phyloP scores from a whole-genome alignment of 202 grass and related monocot genomes.

The Eragrostis tef region DNA sequence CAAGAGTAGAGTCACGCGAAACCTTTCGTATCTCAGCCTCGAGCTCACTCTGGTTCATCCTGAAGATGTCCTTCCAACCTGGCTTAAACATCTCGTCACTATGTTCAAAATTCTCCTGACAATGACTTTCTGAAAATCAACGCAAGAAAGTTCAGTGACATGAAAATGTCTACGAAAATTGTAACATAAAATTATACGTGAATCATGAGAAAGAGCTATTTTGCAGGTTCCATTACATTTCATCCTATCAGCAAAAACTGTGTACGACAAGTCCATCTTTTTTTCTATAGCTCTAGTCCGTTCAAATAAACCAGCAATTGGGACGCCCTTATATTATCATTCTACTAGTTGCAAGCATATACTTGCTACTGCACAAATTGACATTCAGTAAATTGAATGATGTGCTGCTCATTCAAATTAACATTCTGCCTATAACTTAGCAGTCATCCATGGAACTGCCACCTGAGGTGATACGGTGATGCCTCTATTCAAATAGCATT shows the following conservation, averaged over 20 bases:
- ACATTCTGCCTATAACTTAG: background rate
- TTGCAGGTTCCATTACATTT: background rate
- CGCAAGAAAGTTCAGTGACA: background rate
- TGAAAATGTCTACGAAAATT: background rate
- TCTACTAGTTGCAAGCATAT: conserved; percentile 1
- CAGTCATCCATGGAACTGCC: background rate
- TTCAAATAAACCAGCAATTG: background rate
- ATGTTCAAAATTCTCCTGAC: conserved; percentile 68
- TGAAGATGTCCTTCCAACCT: conserved; percentile 98
- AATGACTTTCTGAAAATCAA: conserved; percentile 50
- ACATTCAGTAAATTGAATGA: conserved; percentile 11
- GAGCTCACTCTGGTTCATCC: conserved; percentile 93
- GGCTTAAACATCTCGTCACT: conserved; percentile 87
- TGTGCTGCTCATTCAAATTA: conserved; percentile 6
- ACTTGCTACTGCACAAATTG: background rate
- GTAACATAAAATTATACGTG: background rate
- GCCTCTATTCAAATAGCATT: background rate
- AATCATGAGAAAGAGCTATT: conserved; percentile 13
- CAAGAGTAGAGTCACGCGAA: conserved; percentile 85
- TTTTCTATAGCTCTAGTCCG: background rate
- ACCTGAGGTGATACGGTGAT: background rate
- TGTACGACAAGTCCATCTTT: conserved; percentile 3
- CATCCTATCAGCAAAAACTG: background rate
- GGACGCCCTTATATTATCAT: background rate
- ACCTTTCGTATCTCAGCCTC: conserved; percentile 92